Conservation (phyloP, 805 yeast species). For the Blastobotrys robertii region DNA sequence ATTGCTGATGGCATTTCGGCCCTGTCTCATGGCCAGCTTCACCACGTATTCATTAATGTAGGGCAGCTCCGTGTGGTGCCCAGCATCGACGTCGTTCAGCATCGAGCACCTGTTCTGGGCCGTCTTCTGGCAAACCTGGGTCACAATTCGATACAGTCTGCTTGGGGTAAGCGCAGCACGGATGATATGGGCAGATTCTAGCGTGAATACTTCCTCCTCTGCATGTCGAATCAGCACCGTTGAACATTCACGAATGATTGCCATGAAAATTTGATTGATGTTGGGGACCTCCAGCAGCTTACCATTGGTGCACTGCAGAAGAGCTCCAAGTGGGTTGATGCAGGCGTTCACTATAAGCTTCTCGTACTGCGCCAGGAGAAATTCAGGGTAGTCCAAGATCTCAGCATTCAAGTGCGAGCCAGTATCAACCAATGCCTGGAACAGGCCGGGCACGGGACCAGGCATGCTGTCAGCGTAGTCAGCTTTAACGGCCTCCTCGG, state of each 20-base stretch:
- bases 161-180: conserved; percentile 14
- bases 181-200: conserved; percentile 5
- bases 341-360: conserved; percentile 76
- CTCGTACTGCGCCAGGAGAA: conserved; percentile 54
- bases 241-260: conserved; percentile 38
- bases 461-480: conserved; percentile 4
- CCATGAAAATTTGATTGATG: conserved; percentile 28
- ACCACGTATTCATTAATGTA: conserved; percentile 77
- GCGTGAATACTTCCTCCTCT: conserved; percentile 12
- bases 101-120: conserved; percentile 57
- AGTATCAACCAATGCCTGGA: conserved; percentile 7
- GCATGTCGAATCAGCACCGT: conserved; percentile 32
- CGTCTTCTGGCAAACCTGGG: conserved; percentile 37
- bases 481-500: conserved; percentile 12
- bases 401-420: conserved; percentile 11
- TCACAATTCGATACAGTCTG: conserved; percentile 29
- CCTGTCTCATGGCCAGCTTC: conserved; percentile 39
- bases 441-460: not conserved
- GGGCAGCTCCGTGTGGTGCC: conserved; percentile 64
- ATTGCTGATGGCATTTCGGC: conserved; percentile 37
- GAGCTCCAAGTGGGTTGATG: conserved; percentile 74
- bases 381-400: conserved; percentile 31
- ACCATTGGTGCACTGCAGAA: conserved; percentile 70
- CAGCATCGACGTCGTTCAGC: conserved; percentile 52
- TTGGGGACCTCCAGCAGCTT: conserved; percentile 42